Percentiles rank a stretch among this genome's conserved stretches.
phyloP scores from a whole-genome alignment of 1,284 basidiomycete species.

The Stygiomarasmius scandens region DNA sequence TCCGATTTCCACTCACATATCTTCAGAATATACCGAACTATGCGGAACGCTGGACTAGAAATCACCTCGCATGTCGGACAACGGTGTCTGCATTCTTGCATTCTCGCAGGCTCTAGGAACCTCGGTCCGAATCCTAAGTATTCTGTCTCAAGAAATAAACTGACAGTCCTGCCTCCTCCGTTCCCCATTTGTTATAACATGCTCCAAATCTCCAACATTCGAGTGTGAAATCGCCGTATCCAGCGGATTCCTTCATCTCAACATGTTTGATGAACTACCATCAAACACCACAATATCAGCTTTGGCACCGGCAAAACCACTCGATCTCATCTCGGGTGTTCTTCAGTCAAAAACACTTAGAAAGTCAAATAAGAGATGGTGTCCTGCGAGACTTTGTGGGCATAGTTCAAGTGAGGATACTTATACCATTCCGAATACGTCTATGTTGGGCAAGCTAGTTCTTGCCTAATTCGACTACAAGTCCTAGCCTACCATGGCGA shows the following conservation, averaged over 20 bases:
- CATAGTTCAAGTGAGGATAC: no score
- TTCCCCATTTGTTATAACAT: conserved; percentile 10
- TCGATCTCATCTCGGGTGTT: conserved; percentile 10
- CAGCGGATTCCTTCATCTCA: conserved; percentile 14
- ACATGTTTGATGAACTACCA: conserved; percentile 5
- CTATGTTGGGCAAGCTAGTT: no score
- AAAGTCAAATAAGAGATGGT: no score
- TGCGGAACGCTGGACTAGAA: neutral
- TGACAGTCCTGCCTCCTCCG: conserved; percentile 10
- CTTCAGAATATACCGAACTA: neutral
- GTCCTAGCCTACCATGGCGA: no score
- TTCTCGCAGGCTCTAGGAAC: neutral
- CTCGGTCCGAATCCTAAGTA: neutral
- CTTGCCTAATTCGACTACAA: no score
- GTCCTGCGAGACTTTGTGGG: no score
- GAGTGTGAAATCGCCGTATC: conserved; percentile 15
- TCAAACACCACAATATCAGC: conserved; percentile 12
- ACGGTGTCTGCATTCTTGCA: neutral
- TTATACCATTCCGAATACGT: no score
- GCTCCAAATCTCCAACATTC: conserved; percentile 14
- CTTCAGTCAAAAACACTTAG: conserved; percentile 13
- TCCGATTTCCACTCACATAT: neutral
- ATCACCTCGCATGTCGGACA: neutral
- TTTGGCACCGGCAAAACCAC: conserved; percentile 15
- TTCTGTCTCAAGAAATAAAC: conserved; percentile 1